A percentile compares a stretch with the other conserved stretches of the same genome.
These are phyloP conservation scores for Echeveria elegans DNA, from an alignment of 164 flowering plant genomes.

Conservation along the genomic window DNA sequence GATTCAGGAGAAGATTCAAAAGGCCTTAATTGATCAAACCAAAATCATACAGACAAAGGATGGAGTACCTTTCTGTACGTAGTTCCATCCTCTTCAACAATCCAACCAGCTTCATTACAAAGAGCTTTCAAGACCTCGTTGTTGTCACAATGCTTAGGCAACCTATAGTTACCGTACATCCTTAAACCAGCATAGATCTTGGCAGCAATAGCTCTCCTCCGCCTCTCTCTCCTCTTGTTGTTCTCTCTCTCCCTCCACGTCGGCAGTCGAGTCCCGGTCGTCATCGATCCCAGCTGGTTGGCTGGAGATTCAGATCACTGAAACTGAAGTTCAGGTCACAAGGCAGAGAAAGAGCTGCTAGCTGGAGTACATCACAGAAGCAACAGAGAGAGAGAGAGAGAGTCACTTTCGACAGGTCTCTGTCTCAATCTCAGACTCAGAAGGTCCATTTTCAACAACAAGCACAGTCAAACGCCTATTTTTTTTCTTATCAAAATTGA, in stretches of 20 bases:
- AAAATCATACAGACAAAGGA: not conserved
- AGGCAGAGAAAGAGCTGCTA: not conserved
- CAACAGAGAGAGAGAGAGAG: not conserved
- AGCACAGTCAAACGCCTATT: not conserved
- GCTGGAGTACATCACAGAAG: not conserved
- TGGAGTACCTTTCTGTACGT: conserved; percentile 57
- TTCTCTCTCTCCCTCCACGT: conserved; percentile 4
- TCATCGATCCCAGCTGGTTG: not conserved
- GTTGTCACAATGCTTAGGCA: conserved; percentile 35
- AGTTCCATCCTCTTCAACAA: conserved; percentile 56
- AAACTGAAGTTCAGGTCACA: not conserved
- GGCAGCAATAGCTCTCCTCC: conserved; percentile 77
- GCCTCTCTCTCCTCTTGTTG: not conserved
- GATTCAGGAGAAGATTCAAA: not conserved
- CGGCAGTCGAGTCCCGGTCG: not conserved
- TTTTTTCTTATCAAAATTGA: not conserved
- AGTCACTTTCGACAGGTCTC: not conserved
- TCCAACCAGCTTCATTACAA: conserved; percentile 56
- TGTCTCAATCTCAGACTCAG: not conserved
- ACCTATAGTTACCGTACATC: conserved; percentile 74
- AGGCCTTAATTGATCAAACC: not conserved
- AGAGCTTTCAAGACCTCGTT: conserved; percentile 79
- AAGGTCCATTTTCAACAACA: not conserved
- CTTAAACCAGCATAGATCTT: conserved; percentile 85
- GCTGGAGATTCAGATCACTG: conserved; percentile 2